Conservation (phyloP, 1,284 basidiomycete genomes). For the Rhizopogon parksii region DNA sequence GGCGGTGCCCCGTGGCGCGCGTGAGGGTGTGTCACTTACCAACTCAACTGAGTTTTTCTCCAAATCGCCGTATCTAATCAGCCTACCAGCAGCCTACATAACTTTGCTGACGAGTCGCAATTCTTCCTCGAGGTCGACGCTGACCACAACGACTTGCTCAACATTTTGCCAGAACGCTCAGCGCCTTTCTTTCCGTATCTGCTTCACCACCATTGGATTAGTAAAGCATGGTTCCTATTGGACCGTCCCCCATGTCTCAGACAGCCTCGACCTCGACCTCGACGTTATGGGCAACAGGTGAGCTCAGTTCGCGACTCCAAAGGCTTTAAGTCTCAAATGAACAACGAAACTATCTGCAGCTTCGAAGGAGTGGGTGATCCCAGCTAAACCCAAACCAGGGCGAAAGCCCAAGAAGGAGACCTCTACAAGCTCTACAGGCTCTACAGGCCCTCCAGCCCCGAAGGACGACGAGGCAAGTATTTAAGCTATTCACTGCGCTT, state of each 20-base stretch:
- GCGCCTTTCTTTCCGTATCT: background rate
- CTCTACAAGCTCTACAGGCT: conserved; percentile 18
- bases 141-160: no score
- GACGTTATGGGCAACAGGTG: conserved; percentile 44
- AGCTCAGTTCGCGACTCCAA: conserved; percentile 5
- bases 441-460: conserved; percentile 23
- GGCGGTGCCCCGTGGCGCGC: background rate
- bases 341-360: conserved; percentile 35
- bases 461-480: conserved; percentile 44
- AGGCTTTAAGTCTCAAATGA: conserved; percentile 2
- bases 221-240: conserved; percentile 23
- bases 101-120: background rate
- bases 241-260: conserved; percentile 23
- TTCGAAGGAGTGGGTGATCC: conserved; percentile 87
- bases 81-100: no score
- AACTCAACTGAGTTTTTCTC: background rate
- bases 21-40: background rate
- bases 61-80: background rate
- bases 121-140: background rate
- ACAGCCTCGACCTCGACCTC: conserved; percentile 24
- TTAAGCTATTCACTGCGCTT: conserved; percentile 4
- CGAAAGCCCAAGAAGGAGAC: conserved; percentile 79
- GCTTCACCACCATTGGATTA: background rate
- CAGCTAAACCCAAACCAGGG: conserved; percentile 84
- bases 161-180: background rate